phyloP scores from a whole-genome alignment of 495 filamentous ascomycete genomes.

The Pyronema domesticum region DNA sequence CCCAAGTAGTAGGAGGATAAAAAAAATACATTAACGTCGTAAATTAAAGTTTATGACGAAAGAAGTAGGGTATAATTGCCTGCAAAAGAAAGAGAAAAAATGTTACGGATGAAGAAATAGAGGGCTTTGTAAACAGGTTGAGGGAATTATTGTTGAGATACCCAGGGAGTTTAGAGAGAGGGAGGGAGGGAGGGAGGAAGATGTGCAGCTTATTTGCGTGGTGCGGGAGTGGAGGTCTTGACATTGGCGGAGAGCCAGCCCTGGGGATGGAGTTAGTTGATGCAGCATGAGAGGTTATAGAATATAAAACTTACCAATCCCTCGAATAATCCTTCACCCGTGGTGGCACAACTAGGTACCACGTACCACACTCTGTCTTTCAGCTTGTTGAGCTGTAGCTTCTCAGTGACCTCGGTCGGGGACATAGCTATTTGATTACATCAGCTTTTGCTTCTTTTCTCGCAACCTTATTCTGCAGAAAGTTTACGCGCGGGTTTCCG shows the following conservation, averaged over 20 bases:
- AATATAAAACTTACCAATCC: slow-evolving; percentile 47
- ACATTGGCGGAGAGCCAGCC: slow-evolving; percentile 89
- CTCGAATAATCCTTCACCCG: slow-evolving; percentile 84
- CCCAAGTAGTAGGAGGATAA: slow-evolving; percentile 1
- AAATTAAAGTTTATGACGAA: slow-evolving; percentile 27
- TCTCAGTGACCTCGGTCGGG: slow-evolving; percentile 70
- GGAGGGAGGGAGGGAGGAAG: slow-evolving; percentile 21
- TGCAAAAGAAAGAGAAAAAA: slow-evolving; percentile 11
- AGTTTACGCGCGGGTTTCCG: not conserved
- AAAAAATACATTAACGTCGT: slow-evolving; percentile 19
- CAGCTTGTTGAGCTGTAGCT: slow-evolving; percentile 63
- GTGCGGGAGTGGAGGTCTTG: slow-evolving; percentile 46
- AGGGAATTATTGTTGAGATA: slow-evolving; percentile 5
- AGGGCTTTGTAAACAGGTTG: slow-evolving; percentile 10
- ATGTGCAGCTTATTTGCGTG: slow-evolving; percentile 26
- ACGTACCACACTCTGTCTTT: slow-evolving; percentile 94
- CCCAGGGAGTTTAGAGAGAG: slow-evolving; percentile 10
- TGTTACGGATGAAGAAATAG: slow-evolving; percentile 9
- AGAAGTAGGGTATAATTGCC: slow-evolving; percentile 28
- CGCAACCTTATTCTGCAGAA: slow-evolving; percentile 9
- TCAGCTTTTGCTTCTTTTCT: not conserved
- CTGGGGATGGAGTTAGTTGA: slow-evolving; percentile 25
- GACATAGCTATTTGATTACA: slow-evolving; percentile 47
- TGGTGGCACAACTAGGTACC: slow-evolving; percentile 84
- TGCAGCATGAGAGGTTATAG: not conserved